phyloP scores from a whole-genome alignment of 2,329 filamentous ascomycete species.

The Sodiomyces alkalinus region DNA sequence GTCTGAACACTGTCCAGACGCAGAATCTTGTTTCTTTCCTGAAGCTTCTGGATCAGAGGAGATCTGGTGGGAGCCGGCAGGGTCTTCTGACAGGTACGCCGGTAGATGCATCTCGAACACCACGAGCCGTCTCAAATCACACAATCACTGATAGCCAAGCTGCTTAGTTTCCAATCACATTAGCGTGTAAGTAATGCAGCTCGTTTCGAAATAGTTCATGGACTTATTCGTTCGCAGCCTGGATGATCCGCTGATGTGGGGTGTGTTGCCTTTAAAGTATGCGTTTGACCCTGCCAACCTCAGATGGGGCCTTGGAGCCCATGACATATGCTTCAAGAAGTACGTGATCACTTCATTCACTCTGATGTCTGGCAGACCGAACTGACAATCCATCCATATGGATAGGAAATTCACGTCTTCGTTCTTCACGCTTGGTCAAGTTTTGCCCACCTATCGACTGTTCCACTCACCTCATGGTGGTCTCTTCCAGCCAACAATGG shows the following conservation, averaged over 20 bases:
- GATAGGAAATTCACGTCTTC: constrained; percentile 35
- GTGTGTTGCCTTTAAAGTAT: constrained; percentile 63
- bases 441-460: constrained; percentile 73
- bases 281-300: constrained; percentile 57
- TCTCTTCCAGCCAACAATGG: constrained; percentile 77
- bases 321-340: constrained; percentile 93
- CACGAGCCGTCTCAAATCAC: no score
- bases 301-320: constrained; percentile 80
- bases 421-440: constrained; percentile 84
- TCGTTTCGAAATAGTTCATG: constrained; percentile 4
- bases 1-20: constrained; percentile 60
- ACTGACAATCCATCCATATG: constrained; percentile 25
- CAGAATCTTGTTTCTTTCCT: constrained; percentile 65
- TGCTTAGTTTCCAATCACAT: constrained; percentile 71
- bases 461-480: constrained; percentile 69
- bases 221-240: constrained; percentile 39
- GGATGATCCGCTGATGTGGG: constrained; percentile 93
- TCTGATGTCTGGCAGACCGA: constrained; percentile 4
- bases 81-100: constrained; percentile 58
- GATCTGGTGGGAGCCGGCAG: constrained; percentile 47
- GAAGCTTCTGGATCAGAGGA: constrained; percentile 57
- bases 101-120: background rate
- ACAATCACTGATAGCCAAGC: background rate
- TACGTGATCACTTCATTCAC: constrained; percentile 17
- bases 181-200: constrained; percentile 53